phyloP scores from a whole-genome alignment of 306 rosid species.

The Prinsepia uniflora region DNA sequence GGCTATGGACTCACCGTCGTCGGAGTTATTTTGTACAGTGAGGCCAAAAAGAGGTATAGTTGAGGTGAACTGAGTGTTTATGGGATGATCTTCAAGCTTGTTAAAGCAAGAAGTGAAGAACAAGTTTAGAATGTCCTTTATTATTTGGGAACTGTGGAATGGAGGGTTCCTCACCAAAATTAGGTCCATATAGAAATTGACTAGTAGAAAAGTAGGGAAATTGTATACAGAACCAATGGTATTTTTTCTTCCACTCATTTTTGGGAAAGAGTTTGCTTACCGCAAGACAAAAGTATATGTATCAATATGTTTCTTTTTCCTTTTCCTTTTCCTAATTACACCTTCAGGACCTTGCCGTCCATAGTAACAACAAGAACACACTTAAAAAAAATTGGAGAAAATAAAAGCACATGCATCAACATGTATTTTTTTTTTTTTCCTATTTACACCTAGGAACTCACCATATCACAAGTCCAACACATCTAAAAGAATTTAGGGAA shows the following conservation, averaged over 20 bases:
- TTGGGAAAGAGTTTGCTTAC: not conserved
- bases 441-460: too few species aligned
- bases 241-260: not conserved
- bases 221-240: not conserved
- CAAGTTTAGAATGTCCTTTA: not conserved
- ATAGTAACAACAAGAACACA: too few species aligned
- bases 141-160: not conserved
- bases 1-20: conserved; percentile 57
- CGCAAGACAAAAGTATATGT: too few species aligned
- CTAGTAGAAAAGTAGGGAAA: not conserved
- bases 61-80: not conserved
- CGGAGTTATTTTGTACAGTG: conserved; percentile 61
- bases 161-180: not conserved
- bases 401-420: too few species aligned
- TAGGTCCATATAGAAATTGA: not conserved
- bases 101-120: too few species aligned
- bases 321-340: too few species aligned
- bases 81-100: not conserved
- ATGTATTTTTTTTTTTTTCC: too few species aligned
- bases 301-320: too few species aligned
- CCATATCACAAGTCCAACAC: too few species aligned
- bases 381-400: too few species aligned
- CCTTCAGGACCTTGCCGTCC: too few species aligned
- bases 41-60: conserved; percentile 46
- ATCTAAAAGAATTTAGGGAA: too few species aligned